Percentiles rank a stretch among this genome's conserved stretches.
Evolutionary conservation across 140 eudicot genomes (phyloP).

Genomic region (Bidens hawaiensis): DNA sequence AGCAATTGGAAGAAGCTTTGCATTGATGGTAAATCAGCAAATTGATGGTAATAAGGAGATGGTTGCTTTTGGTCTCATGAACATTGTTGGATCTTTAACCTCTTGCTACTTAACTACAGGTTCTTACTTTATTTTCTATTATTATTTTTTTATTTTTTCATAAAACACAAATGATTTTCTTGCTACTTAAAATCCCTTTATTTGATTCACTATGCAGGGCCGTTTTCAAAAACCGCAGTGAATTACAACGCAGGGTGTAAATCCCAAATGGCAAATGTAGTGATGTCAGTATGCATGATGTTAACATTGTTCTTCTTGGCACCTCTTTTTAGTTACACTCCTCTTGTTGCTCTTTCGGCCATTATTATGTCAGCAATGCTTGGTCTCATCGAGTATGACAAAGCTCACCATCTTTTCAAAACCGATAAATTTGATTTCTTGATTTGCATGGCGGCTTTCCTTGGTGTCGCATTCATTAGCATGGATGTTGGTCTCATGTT

Average conservation of each 20-base stretch:
- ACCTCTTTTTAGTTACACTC: constrained; percentile 79
- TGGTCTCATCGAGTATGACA: constrained; percentile 71
- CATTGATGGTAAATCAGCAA: constrained; percentile 56
- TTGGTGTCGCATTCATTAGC: constrained; percentile 75
- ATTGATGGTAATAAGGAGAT: constrained; percentile 92
- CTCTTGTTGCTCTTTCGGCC: constrained; percentile 84
- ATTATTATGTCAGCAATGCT: constrained; percentile 90
- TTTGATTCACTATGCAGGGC: constrained; percentile 40
- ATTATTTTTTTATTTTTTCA: no score
- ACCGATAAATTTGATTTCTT: constrained; percentile 78
- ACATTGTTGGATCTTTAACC: constrained; percentile 83
- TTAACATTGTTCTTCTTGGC: constrained; percentile 70
- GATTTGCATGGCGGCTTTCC: constrained; percentile 71
- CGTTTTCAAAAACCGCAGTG: constrained; percentile 90
- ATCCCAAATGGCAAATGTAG: constrained; percentile 64
- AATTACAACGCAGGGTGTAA: constrained; percentile 79
- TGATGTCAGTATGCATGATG: constrained; percentile 72
- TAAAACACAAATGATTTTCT: background rate
- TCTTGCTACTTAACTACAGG: constrained; percentile 95
- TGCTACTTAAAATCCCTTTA: background rate
- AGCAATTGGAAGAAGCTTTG: constrained; percentile 93
- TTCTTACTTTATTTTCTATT: constrained; percentile 16
- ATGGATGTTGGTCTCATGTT: constrained; percentile 81
- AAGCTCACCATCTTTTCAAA: constrained; percentile 60
- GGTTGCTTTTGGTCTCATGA: constrained; percentile 93